Percentiles rank a stretch among this genome's conserved stretches.
Conservation (phyloP, 2,329 filamentous ascomycete genomes). For the Aureobasidium leucospermi region DNA sequence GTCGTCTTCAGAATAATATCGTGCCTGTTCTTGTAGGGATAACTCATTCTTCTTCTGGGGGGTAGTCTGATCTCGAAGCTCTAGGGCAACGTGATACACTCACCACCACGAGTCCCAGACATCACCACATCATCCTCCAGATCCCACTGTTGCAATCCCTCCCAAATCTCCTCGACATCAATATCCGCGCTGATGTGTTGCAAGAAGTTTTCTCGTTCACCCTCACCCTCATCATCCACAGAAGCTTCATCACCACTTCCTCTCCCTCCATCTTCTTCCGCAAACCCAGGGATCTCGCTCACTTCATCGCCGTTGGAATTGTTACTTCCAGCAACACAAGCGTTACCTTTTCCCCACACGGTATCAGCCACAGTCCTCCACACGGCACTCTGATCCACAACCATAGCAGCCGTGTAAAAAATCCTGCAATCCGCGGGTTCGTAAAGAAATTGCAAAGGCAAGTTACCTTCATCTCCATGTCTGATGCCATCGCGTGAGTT, state of each 20-base stretch:
- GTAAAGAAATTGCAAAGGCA: conserved; percentile 44
- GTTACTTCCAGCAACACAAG: conserved; percentile 26
- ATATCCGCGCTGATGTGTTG: conserved; percentile 19
- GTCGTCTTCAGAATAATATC: no score
- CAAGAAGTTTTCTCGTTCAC: not conserved
- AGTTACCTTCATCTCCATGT: conserved; percentile 29
- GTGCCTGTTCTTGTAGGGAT: no score
- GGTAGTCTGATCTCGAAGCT: no score
- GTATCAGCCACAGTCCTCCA: conserved; percentile 38
- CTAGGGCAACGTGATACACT: no score
- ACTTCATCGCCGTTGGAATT: not conserved
- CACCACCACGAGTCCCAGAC: no score
- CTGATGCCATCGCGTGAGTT: conserved; percentile 28
- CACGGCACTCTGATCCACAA: conserved; percentile 38
- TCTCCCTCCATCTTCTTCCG: no score
- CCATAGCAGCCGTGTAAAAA: conserved; percentile 44
- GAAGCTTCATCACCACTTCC: no score
- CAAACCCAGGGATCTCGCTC: not conserved
- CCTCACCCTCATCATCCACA: not conserved
- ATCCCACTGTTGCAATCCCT: not conserved
- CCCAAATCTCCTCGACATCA: conserved; percentile 12
- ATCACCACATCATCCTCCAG: no score
- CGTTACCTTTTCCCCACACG: conserved; percentile 24
- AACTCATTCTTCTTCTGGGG: no score
- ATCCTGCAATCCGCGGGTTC: conserved; percentile 47